A percentile compares a stretch with the other conserved stretches of the same genome.
Evolutionary conservation across 2,329 filamentous ascomycete species (phyloP).

Genomic region (Aspergillus candidus): DNA sequence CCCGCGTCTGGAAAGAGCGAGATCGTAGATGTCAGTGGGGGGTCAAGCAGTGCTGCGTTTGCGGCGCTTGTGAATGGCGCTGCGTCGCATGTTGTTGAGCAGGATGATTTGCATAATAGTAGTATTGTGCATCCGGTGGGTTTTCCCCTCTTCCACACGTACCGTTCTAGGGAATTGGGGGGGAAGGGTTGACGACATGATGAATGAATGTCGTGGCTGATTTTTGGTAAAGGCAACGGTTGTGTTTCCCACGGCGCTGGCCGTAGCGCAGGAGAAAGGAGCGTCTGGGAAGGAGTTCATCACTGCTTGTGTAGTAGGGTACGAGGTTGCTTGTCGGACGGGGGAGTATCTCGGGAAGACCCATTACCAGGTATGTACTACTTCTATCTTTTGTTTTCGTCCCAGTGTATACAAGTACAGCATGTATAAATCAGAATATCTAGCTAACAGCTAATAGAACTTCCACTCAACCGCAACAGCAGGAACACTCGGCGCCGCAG

Average conservation of each 20-base stretch:
- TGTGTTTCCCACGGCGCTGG: slow-evolving; percentile 24
- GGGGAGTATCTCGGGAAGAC: slow-evolving; percentile 26
- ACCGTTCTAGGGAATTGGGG: too few relatives aligned
- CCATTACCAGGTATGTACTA: slow-evolving; percentile 24
- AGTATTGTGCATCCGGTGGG: slow-evolving; percentile 30
- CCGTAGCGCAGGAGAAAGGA: slow-evolving; percentile 24
- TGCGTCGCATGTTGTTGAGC: slow-evolving; percentile 28
- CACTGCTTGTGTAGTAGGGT: slow-evolving; percentile 27
- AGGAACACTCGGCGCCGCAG: slow-evolving; percentile 25
- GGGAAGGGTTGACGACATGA: too few relatives aligned
- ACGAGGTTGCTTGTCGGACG: slow-evolving; percentile 26
- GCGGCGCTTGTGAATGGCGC: slow-evolving; percentile 26
- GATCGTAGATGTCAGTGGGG: slow-evolving; percentile 20
- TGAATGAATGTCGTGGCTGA: too few relatives aligned
- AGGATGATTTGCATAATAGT: slow-evolving; percentile 30
- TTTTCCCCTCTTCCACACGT: background rate
- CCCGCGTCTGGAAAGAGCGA: slow-evolving; percentile 23
- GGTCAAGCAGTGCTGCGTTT: slow-evolving; percentile 23
- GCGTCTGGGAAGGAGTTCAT: slow-evolving; percentile 26
- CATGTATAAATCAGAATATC: too few relatives aligned
- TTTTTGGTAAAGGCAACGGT: slow-evolving; percentile 20
- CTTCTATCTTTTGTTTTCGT: background rate
- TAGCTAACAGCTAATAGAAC: slow-evolving; percentile 9
- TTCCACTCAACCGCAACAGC: slow-evolving; percentile 25
- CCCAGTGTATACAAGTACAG: background rate